Conservation (phyloP, 495 filamentous ascomycete genomes). For the Aspergillus conjunctus region DNA sequence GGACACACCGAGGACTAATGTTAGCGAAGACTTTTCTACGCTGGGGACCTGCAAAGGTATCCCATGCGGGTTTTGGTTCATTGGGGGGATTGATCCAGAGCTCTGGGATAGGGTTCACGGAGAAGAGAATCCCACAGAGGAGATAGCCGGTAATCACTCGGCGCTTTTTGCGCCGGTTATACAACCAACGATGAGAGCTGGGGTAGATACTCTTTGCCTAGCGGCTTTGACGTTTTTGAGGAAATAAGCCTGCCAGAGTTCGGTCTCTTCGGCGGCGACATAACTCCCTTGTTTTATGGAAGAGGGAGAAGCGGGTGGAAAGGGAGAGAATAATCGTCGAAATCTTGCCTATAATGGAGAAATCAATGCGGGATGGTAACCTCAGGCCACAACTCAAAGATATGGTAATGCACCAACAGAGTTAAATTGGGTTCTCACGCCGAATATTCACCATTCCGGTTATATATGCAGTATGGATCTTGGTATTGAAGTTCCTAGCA, state of each 20-base stretch:
- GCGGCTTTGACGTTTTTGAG: conserved; percentile 56
- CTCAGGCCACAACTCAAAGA: too few species aligned
- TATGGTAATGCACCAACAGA: too few species aligned
- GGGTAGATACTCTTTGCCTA: conserved; percentile 57
- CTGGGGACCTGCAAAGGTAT: conserved; percentile 39
- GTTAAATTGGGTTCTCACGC: too few species aligned
- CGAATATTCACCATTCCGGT: too few species aligned
- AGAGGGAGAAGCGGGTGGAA: too few species aligned
- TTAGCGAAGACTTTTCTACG: conserved; percentile 51
- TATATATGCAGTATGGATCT: too few species aligned
- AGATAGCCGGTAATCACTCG: conserved; percentile 59
- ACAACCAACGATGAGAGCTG: conserved; percentile 60
- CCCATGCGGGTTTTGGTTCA: conserved; percentile 51
- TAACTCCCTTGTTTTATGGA: too few species aligned
- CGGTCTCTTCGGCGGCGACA: too few species aligned
- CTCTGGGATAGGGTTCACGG: conserved; percentile 46
- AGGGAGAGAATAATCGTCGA: too few species aligned
- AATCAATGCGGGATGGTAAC: too few species aligned
- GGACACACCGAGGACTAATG: conserved; percentile 38
- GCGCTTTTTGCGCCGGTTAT: conserved; percentile 63
- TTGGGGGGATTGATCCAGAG: conserved; percentile 46
- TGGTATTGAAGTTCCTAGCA: too few species aligned
- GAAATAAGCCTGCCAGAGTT: background rate
- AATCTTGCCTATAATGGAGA: too few species aligned
- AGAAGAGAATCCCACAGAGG: conserved; percentile 24